Base-by-base conservation (phyloP, 225 moss, liverwort and hornwort genomes). In the Lunularia cruciata region DNA sequence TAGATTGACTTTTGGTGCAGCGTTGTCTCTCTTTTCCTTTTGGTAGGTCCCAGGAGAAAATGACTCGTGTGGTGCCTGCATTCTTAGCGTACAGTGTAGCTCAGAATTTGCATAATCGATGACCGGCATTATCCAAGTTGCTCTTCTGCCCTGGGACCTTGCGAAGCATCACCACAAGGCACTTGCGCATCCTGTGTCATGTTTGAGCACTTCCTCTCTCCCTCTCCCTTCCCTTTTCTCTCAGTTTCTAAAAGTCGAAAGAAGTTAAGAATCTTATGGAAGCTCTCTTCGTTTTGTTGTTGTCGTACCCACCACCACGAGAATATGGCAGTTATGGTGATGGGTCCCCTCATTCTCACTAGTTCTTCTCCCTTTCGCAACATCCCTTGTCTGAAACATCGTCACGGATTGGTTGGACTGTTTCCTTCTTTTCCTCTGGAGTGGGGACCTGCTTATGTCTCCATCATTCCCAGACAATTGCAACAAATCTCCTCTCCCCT, bases 1-100 rank as follows among this genome's bases (percentile, higher is more conserved):
- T n/a, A 55, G 28, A 55, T 55, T 26, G 55, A 55, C 55, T 55
- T 55, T 55, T 55, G 55, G 27, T 27, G 28, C 55, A 55, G 55
- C 28, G 4, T 31, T 55, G 55, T 55, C 28, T 30, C 30, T 55
- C 55, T 30, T 31, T 52, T 52, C 26, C 52, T 31, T 28, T 31
- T 31, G 30, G 55, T 55, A 55, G 55, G 55, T 13, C 55, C 55
- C 55, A 55, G 27, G 16, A 30, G 15, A 23, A 55, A 28, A 28
- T 55, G 27, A 55, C 55, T 55, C 52, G 55, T 30, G 55, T 55
- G 55, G 30, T 55, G 28, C 55, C 25, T 4, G 55, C 55, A 10
- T 55, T 30, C 55, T 55, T 55, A 55, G 55, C 55, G 55, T 55
- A 55, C 28, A 28, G 13, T 31, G 43, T n/a, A 52, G 26, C 52